These are phyloP conservation scores for Choiromyces venosus DNA, from an alignment of 495 filamentous ascomycete genomes.

Conservation along the genomic window DNA sequence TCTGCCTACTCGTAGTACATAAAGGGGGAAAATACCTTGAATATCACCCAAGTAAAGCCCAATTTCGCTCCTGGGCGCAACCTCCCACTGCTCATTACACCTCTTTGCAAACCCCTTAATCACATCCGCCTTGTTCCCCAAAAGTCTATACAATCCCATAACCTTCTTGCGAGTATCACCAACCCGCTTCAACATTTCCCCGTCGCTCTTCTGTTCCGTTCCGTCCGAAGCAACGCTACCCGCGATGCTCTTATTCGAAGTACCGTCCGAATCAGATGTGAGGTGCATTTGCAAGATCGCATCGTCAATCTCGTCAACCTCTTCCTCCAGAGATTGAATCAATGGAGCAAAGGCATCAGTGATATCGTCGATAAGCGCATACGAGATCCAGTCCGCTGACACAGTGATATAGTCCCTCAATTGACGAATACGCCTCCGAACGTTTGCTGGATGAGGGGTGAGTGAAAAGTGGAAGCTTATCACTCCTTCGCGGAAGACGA, in stretches of 20 bases:
- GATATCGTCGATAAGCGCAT: conserved; percentile 97
- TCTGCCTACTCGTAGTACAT: background rate
- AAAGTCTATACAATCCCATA: conserved; percentile 83
- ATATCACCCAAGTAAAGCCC: conserved; percentile 94
- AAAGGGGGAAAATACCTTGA: conserved; percentile 48
- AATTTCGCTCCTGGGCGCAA: conserved; percentile 91
- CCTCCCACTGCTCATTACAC: conserved; percentile 92
- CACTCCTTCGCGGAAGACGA: conserved; percentile 93
- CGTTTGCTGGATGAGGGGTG: conserved; percentile 76
- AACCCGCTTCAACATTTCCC: conserved; percentile 73
- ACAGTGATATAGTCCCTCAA: conserved; percentile 89
- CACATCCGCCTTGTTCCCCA: conserved; percentile 95
- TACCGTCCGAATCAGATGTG: conserved; percentile 21
- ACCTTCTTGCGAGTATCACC: conserved; percentile 88
- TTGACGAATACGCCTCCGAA: conserved; percentile 84
- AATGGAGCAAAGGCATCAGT: conserved; percentile 91
- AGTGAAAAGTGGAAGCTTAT: conserved; percentile 78
- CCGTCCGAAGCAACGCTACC: conserved; percentile 46
- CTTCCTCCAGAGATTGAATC: conserved; percentile 74
- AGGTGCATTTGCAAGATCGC: conserved; percentile 62
- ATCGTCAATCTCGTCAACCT: conserved; percentile 92
- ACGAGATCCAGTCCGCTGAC: conserved; percentile 97
- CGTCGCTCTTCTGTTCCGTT: conserved; percentile 33
- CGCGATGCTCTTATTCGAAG: conserved; percentile 43
- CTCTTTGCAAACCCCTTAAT: conserved; percentile 95